Evolutionary conservation across 768 basidiomycete genomes (phyloP).

Genomic region (Tylopilus felleus): DNA sequence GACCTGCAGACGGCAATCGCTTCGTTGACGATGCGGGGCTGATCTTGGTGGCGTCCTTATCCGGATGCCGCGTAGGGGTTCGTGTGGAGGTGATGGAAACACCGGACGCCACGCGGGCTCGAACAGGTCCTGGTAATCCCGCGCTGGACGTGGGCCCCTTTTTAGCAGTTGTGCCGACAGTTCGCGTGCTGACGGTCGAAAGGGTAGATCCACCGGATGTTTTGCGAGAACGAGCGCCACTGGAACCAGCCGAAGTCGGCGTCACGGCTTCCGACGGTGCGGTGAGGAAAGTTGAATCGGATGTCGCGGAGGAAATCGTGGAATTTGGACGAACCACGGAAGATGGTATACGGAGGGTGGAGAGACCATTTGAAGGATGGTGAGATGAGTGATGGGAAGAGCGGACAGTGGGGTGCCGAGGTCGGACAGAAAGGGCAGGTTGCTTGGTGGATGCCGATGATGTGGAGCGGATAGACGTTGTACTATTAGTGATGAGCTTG

Average conservation of each 20-base stretch:
- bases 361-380: constrained; percentile 20
- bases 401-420: constrained; percentile 24
- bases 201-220: constrained; percentile 28
- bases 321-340: constrained; percentile 25
- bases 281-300: constrained; percentile 31
- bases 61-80: constrained; percentile 21
- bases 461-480: constrained; percentile 23
- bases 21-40: constrained; percentile 22
- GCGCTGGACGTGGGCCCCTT: constrained; percentile 5
- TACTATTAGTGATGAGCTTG: constrained; percentile 26
- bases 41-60: constrained; percentile 19
- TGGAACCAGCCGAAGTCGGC: constrained; percentile 27
- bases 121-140: constrained; percentile 6
- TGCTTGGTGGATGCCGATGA: constrained; percentile 17
- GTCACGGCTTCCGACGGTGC: constrained; percentile 29
- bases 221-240: constrained; percentile 28
- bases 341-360: constrained; percentile 32
- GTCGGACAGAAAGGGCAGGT: constrained; percentile 12
- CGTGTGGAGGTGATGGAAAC: constrained; percentile 27
- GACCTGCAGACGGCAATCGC: constrained; percentile 21
- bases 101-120: constrained; percentile 26
- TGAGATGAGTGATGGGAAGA: constrained; percentile 21
- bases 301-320: constrained; percentile 29
- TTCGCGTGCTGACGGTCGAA: constrained; percentile 30
- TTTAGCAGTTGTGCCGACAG: constrained; percentile 27